These are phyloP conservation scores for Cytospora chrysosperma DNA, from an alignment of 2,329 filamentous ascomycete genomes.

Conservation along the genomic window DNA sequence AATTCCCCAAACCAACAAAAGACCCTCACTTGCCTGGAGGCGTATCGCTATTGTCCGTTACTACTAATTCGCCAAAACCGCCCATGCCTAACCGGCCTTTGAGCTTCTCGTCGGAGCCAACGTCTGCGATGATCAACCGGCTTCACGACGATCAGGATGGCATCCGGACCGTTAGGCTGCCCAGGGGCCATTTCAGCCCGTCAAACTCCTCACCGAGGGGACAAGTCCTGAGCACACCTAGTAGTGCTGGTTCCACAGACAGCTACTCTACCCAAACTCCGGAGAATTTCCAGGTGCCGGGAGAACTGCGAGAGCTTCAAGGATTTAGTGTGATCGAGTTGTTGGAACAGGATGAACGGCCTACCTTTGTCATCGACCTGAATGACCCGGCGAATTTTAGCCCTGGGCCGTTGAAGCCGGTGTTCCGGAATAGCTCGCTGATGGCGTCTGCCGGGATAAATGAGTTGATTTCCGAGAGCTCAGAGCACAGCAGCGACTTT, in stretches of 20 bases:
- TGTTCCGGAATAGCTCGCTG: slow-evolving; percentile 69
- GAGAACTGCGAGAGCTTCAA: slow-evolving; percentile 57
- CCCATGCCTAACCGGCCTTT: slow-evolving; percentile 38
- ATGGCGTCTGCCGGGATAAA: slow-evolving; percentile 55
- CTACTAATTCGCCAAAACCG: slow-evolving; percentile 41
- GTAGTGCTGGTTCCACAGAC: slow-evolving; percentile 55
- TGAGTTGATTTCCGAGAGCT: slow-evolving; percentile 54
- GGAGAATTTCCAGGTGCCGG: slow-evolving; percentile 47
- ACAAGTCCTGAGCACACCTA: slow-evolving; percentile 48
- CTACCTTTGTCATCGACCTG: slow-evolving; percentile 73
- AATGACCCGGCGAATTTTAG: slow-evolving; percentile 55
- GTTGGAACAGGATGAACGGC: slow-evolving; percentile 72
- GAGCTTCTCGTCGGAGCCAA: slow-evolving; percentile 41
- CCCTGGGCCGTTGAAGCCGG: slow-evolving; percentile 54
- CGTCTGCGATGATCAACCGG: slow-evolving; percentile 47
- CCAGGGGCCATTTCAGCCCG: slow-evolving; percentile 51
- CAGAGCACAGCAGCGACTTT: slow-evolving; percentile 49
- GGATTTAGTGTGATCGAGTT: slow-evolving; percentile 69
- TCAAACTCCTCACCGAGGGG: slow-evolving; percentile 45
- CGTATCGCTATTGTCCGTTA: slow-evolving; percentile 54
- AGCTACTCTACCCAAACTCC: slow-evolving; percentile 51
- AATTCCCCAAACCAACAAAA: slow-evolving; percentile 27
- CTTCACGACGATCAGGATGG: slow-evolving; percentile 44
- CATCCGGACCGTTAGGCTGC: slow-evolving; percentile 56
- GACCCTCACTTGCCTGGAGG: slow-evolving; percentile 16